phyloP scores from a whole-genome alignment of 441 rosid genomes.

The Viola pubescens region DNA sequence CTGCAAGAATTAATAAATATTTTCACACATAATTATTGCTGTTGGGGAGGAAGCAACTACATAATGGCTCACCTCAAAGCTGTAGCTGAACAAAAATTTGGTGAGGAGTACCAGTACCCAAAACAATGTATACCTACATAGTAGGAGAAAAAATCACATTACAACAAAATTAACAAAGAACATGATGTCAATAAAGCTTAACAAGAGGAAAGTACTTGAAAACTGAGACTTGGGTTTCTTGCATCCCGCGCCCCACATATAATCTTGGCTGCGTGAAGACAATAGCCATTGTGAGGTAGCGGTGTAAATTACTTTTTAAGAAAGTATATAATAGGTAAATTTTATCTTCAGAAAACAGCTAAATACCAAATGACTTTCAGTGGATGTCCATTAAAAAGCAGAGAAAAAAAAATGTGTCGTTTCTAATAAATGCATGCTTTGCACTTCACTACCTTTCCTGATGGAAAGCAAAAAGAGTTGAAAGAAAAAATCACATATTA shows the following conservation, averaged over 20 bases:
- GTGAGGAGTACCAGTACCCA: conserved; percentile 77
- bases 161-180: conserved; percentile 10
- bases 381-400: too few relatives aligned
- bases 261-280: conserved; percentile 60
- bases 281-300: too few relatives aligned
- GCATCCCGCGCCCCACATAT: conserved; percentile 94
- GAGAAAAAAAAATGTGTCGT: too few relatives aligned
- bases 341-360: too few relatives aligned
- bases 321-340: too few relatives aligned
- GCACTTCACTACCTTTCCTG: too few relatives aligned
- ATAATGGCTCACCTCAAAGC: conserved; percentile 64
- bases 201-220: conserved; percentile 56
- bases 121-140: conserved; percentile 69
- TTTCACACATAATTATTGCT: background rate
- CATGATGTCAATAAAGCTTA: conserved; percentile 16
- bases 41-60: conserved; percentile 4
- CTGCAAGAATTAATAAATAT: background rate
- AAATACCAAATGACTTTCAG: too few relatives aligned
- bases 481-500: too few relatives aligned
- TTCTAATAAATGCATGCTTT: too few relatives aligned
- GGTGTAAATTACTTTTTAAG: too few relatives aligned
- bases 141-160: conserved; percentile 9
- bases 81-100: conserved; percentile 78
- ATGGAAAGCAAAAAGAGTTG: too few relatives aligned
- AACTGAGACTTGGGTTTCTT: conserved; percentile 85